Conservation (phyloP, 1,139 yeast genomes). For the Debaryomyces fabryi region DNA sequence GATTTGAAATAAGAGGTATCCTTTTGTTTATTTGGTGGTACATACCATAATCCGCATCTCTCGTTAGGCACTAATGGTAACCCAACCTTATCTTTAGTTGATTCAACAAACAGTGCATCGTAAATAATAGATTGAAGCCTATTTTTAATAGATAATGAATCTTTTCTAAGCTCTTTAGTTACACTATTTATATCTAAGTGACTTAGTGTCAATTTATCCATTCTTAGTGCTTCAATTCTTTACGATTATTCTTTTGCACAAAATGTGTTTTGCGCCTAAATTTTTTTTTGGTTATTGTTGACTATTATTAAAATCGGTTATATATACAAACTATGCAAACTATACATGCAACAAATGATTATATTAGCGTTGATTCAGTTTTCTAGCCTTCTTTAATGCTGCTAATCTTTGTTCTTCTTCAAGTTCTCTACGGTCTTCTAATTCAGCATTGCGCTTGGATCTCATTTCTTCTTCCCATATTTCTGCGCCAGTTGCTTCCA, state of each 20-base stretch:
- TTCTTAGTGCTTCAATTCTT: background rate
- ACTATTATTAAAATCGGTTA: background rate
- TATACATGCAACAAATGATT: background rate
- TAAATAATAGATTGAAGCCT: conserved; percentile 69
- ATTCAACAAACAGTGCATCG: conserved; percentile 49
- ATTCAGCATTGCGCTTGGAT: conserved; percentile 59
- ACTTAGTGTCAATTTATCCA: conserved; percentile 6
- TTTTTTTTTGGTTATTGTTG: background rate
- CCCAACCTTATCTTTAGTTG: conserved; percentile 15
- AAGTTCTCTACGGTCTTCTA: conserved; percentile 68
- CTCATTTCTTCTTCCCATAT: conserved; percentile 77
- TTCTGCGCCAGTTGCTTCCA: conserved; percentile 95
- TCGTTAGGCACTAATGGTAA: conserved; percentile 69
- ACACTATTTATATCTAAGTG: conserved; percentile 23
- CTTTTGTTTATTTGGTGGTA: conserved; percentile 40
- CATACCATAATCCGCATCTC: conserved; percentile 89
- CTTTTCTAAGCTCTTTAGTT: conserved; percentile 48
- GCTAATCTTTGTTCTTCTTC: conserved; percentile 55
- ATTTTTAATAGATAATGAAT: conserved; percentile 59
- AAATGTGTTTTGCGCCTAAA: background rate
- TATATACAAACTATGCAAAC: conserved; percentile 4
- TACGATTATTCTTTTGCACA: background rate
- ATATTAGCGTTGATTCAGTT: conserved; percentile 12
- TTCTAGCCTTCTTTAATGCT: conserved; percentile 30
- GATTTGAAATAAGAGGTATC: conserved; percentile 79